Base-by-base conservation (phyloP, 192 early-diverging fungal species). In the Dimargaris xerosporica region DNA sequence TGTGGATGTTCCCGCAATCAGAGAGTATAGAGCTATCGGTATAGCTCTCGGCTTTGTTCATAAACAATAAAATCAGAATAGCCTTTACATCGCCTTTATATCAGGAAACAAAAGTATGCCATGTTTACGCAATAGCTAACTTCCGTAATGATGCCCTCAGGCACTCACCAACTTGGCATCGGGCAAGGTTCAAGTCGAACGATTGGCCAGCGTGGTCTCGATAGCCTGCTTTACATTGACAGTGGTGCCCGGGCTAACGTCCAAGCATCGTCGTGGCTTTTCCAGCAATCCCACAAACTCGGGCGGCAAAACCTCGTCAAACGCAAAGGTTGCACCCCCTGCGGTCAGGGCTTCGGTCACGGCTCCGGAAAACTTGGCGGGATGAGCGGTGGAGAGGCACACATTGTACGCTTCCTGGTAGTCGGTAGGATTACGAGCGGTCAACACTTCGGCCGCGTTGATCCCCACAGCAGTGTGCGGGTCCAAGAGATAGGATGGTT, bases 401-500 rank as follows among this genome's bases (percentile, higher is more conserved):
- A 91, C 72, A 23, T 81, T 63, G 26, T 73, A 75, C 43, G 54
- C 60, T 13, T 66, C 54, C n/a, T 59, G 46, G 44, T 44, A 54
- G 11, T 62, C 61, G 6, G 15, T 51, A 1, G 63, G 46, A 47
- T 66, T 65, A 19, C 71, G 63, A 19, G 52, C 44, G 53, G 64
- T 56, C 45, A 80, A 46, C 16, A 56, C 66, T 61, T 96, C 90
- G 9, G 91, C 89, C 12, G 91, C 88, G 42, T 78, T 76, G 29
- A 98, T 85, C 65, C 94, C 95, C 54, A 98, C 91, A 6, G 95
- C 93, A 1, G 94, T 98, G 64, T 98, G 95, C 26, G 95, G 95
- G 65, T 96, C 94, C 50, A 98, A 77, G 42, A 96, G 69, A 51
- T 98, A 96, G 0, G 75, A 56, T 10, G 71, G 61, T 12, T 76